These are phyloP conservation scores for Termitomyces sp. DNA, from an alignment of 768 basidiomycete species.

Conservation along the genomic window DNA sequence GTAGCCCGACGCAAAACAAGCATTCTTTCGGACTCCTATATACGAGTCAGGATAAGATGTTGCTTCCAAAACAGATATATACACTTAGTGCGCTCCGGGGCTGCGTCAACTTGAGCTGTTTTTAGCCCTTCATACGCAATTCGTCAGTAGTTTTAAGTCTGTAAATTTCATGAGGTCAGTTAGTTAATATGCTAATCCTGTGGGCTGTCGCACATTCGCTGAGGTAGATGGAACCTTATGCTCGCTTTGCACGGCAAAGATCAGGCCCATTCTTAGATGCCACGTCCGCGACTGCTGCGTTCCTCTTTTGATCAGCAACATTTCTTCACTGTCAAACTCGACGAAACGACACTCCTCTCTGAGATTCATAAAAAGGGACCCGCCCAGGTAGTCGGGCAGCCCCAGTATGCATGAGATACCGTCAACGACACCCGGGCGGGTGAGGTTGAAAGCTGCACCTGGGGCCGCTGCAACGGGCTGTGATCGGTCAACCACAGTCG, in stretches of 20 bases:
- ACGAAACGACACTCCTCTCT: neutral
- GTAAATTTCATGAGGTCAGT: neutral
- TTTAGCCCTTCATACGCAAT: neutral
- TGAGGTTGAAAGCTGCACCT: neutral
- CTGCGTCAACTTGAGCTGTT: too few species aligned
- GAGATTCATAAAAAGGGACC: constrained; percentile 1
- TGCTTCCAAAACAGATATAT: neutral
- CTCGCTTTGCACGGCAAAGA: neutral
- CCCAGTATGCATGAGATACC: neutral
- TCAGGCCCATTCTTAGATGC: neutral
- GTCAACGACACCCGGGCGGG: neutral
- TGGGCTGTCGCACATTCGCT: neutral
- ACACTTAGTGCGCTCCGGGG: neutral
- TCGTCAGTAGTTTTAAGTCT: neutral
- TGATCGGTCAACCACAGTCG: neutral
- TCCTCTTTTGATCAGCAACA: neutral
- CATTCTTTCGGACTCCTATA: neutral
- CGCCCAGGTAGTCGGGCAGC: constrained; percentile 22
- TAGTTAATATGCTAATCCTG: too few species aligned
- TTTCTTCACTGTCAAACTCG: neutral
- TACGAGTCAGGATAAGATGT: neutral
- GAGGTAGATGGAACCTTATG: neutral
- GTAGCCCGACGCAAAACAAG: neutral
- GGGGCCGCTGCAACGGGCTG: constrained; percentile 1
- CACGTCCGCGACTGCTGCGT: neutral